A percentile compares a stretch with the other conserved stretches of the same genome.
Conservation (phyloP, 2,329 filamentous ascomycete species). For the Clarireedia homoeocarpa region DNA sequence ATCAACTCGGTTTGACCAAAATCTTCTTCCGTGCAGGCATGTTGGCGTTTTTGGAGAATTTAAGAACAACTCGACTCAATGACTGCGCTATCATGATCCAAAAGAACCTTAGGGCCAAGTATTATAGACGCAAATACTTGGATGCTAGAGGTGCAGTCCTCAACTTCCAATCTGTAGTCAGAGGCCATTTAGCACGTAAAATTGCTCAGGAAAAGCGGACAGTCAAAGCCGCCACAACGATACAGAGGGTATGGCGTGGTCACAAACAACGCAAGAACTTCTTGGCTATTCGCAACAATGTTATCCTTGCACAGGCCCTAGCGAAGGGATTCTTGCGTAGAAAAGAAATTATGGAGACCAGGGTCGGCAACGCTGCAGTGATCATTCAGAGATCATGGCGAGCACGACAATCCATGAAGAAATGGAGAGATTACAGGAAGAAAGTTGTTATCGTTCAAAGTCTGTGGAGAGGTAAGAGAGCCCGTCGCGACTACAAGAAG, state of each 20-base stretch:
- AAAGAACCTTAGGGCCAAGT: conserved; percentile 94
- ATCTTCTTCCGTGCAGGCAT: conserved; percentile 99
- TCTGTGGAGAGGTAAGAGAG: conserved; percentile 79
- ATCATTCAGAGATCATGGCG: conserved; percentile 90
- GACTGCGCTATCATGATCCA: conserved; percentile 96
- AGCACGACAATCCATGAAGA: conserved; percentile 65
- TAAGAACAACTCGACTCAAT: conserved; percentile 83
- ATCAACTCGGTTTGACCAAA: conserved; percentile 94
- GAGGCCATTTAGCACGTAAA: conserved; percentile 72
- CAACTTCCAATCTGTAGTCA: conserved; percentile 66
- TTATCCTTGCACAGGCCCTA: conserved; percentile 81
- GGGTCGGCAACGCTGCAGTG: conserved; percentile 82
- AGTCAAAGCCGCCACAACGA: conserved; percentile 81
- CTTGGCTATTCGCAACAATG: conserved; percentile 67
- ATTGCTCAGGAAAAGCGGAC: conserved; percentile 74
- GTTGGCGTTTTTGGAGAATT: conserved; percentile 94
- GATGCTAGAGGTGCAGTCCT: conserved; percentile 78
- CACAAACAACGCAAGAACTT: conserved; percentile 82
- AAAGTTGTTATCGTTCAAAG: conserved; percentile 88
- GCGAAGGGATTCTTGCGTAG: conserved; percentile 89
- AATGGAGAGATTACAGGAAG: conserved; percentile 82
- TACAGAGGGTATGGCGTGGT: conserved; percentile 91
- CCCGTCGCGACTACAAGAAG: conserved; percentile 79
- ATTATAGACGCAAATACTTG: conserved; percentile 86
- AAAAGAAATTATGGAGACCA: conserved; percentile 87